Base-by-base conservation (phyloP, 2,329 filamentous ascomycete species). In the Plenodomus tracheiphilus region DNA sequence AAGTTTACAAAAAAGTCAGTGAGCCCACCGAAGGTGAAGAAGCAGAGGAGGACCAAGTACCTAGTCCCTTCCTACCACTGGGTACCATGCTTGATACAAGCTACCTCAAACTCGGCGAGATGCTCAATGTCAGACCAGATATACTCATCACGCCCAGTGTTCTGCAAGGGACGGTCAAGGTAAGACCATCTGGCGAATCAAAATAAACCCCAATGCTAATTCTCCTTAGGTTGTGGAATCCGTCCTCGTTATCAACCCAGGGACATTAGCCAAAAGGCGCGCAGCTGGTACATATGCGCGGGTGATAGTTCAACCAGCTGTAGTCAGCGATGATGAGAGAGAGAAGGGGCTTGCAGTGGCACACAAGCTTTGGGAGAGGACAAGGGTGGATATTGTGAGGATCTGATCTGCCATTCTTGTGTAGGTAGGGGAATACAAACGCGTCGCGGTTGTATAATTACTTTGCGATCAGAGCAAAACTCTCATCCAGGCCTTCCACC, bases 171-270 rank as follows among this genome's bases (percentile, higher is more conserved):
- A 96, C 95, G 78, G 89, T 90, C 34, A 95, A 89, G 83, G 92
- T 94, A 78, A 59, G 38, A 9, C 6, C 18, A 9, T n/a, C 10
- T 22, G 35, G 15, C 38, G 16, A 39, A 11, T n/a, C 4, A 30
- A 17, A 7, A n/a, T 20, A 9, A 15, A 20, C 35, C 1, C 32
- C 38, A 16, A 43, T 43, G 30, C 49, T 32, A 41, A 19, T 22
- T 11, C 18, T 32, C 15, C 59, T 18, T 19, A 96, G 91, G 91
- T 97, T 36, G 86, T 97, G 10, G 90, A 97, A 65, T 90, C 87
- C 59, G 91, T 97, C 0, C 74, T 97, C 6, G 85, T 91, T 11
- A 87, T 99, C 65, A 99, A 99, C 70, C 93, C 94, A 0, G 93
- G 94, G 4, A 86, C 85, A 41, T 75, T 96, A 28, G 94, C 91